A percentile compares a stretch with the other conserved stretches of the same genome.
These are phyloP conservation scores for Penicillium taxi DNA, from an alignment of 495 filamentous ascomycete genomes.

Conservation along the genomic window DNA sequence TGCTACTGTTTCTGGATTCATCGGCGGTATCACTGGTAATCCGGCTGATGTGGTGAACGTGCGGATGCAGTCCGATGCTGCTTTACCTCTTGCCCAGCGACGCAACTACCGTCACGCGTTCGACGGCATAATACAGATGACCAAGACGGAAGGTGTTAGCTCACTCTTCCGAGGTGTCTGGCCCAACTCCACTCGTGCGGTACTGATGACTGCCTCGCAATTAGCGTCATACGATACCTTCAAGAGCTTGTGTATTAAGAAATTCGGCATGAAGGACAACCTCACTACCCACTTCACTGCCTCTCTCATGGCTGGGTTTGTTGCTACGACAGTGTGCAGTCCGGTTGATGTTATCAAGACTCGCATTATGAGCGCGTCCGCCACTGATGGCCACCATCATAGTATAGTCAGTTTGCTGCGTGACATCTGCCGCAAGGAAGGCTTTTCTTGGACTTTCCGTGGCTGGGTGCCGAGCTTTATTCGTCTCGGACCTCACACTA, in stretches of 20 bases:
- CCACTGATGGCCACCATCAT: constrained; percentile 43
- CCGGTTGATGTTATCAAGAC: constrained; percentile 98
- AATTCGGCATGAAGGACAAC: constrained; percentile 64
- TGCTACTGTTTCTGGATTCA: constrained; percentile 72
- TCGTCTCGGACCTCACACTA: constrained; percentile 85
- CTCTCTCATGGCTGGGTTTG: constrained; percentile 78
- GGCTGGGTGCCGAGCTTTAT: constrained; percentile 98
- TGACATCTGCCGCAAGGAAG: constrained; percentile 70
- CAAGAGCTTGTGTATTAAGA: constrained; percentile 65
- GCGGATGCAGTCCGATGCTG: constrained; percentile 93
- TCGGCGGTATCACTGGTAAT: constrained; percentile 87
- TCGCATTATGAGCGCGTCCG: constrained; percentile 72
- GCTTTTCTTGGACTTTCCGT: constrained; percentile 82
- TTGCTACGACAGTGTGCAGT: constrained; percentile 89
- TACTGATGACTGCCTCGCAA: constrained; percentile 90
- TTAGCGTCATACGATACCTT: constrained; percentile 88
- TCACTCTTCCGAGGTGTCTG: constrained; percentile 81
- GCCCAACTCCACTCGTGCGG: constrained; percentile 82
- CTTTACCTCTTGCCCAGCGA: constrained; percentile 62
- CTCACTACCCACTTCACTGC: constrained; percentile 81
- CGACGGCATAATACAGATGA: constrained; percentile 80
- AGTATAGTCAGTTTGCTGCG: constrained; percentile 51
- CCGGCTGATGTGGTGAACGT: constrained; percentile 95
- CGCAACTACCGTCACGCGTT: constrained; percentile 86
- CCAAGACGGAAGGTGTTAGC: constrained; percentile 62